Base-by-base conservation (phyloP, 371 early-diverging fungal species). In the Syncephalastrum monosporum region DNA sequence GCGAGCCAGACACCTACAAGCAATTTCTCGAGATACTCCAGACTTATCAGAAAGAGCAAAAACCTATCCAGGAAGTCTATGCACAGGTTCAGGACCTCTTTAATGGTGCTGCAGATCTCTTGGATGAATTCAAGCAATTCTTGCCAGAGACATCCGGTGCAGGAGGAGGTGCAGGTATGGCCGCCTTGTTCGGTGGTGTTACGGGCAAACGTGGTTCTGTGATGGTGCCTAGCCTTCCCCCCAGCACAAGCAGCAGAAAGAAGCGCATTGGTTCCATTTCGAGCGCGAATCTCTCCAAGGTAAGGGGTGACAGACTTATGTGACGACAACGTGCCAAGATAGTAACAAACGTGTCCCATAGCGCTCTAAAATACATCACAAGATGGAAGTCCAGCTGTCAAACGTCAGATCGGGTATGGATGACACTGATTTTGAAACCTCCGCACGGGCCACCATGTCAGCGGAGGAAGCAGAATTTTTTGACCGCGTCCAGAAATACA, bases 51-150 rank as follows among this genome's bases (percentile, higher is more conserved):
- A 87, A 88, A 63, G 95, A 97, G 59, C 82, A 84, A 56, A 88
- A 87, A 54, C 92, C 96, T 1, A 93, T 95, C 17, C 87, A 90
- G 47, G 96, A 96, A 62, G 87, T 85, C 6, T 95, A 94, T 62
- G 82, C 84, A 4, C 90, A 94, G 68, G 93, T 96, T 15, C 86
- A 90, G 51, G 61, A 79, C 4, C 67, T 97, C 42, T 95, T 97
- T 67, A 80, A 84, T 27, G 79, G 75, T 19, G 91, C 91, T 0
- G 83, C 88, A 0, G 96, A 96, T 68, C 74, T 97, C 19, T 66
- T 97, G 57, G 95, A 92, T 42, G 96, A 97, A 74, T 96, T 97
- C 69, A 92, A 92, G 74, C 92, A 93, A 64, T 97, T 98, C 67
- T 70, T 97, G 24, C 96, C 97, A 0, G 92, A 92, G 19, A 51